Evolutionary conservation across 331 rosid genomes (phyloP).

Genomic region (Quercus tomentella): DNA sequence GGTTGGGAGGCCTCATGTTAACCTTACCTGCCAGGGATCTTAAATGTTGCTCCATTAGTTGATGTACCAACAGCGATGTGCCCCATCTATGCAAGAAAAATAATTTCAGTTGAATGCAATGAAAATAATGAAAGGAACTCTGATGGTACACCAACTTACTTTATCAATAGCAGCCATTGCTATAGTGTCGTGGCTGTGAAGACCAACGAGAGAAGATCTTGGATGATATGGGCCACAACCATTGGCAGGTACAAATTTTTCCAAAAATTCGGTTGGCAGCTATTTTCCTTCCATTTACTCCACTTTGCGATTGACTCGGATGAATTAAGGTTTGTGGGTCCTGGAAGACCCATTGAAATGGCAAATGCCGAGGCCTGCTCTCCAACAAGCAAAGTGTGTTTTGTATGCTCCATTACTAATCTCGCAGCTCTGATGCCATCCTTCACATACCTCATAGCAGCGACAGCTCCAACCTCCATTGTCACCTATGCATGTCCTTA

Average conservation of each 20-base stretch:
- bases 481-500: slow-evolving; percentile 76
- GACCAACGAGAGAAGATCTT: slow-evolving; percentile 46
- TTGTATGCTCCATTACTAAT: slow-evolving; percentile 71
- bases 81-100: slow-evolving; percentile 56
- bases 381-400: slow-evolving; percentile 88
- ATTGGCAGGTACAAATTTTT: slow-evolving; percentile 47
- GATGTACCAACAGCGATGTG: slow-evolving; percentile 89
- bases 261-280: slow-evolving; percentile 92
- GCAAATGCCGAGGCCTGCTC: slow-evolving; percentile 87
- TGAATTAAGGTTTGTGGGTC: slow-evolving; percentile 81
- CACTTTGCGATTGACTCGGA: slow-evolving; percentile 69
- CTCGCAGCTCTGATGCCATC: slow-evolving; percentile 89
- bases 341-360: slow-evolving; percentile 92
- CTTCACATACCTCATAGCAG: slow-evolving; percentile 84
- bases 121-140: neutral
- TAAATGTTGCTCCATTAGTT: slow-evolving; percentile 92
- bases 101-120: slow-evolving; percentile 2
- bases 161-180: slow-evolving; percentile 90
- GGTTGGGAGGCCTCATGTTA: neutral
- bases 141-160: slow-evolving; percentile 37
- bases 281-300: slow-evolving; percentile 65
- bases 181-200: slow-evolving; percentile 83
- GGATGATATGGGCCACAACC: slow-evolving; percentile 80
- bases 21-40: slow-evolving; percentile 90
- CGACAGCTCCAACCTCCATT: slow-evolving; percentile 98